Conservation (phyloP, 2,329 filamentous ascomycete genomes). For the Colletotrichum australisinense region DNA sequence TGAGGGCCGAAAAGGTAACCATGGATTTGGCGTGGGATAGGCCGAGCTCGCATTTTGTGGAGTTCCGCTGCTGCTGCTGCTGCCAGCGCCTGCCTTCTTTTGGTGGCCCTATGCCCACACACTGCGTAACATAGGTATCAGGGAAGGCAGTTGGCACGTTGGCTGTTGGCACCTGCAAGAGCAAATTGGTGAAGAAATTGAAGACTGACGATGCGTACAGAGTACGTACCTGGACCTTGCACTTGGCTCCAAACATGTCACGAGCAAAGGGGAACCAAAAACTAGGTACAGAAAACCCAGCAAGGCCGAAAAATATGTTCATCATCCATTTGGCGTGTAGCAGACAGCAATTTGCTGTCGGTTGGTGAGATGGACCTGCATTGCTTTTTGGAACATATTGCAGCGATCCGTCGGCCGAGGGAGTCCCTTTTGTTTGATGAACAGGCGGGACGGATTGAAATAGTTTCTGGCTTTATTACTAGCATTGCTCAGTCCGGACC, state of each 20-base stretch:
- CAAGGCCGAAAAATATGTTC: background rate
- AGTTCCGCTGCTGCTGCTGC: background rate
- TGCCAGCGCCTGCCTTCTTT: background rate
- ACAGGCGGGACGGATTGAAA: background rate
- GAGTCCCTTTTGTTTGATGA: slow-evolving; percentile 1
- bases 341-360: background rate
- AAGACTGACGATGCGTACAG: background rate
- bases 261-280: background rate
- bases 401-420: background rate
- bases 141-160: background rate
- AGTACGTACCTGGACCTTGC: background rate
- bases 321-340: background rate
- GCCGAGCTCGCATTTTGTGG: background rate
- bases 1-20: background rate
- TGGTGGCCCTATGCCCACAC: background rate
- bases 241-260: background rate
- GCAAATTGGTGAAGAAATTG: background rate
- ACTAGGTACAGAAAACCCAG: background rate
- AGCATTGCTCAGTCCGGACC: slow-evolving; percentile 5
- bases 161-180: background rate
- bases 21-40: background rate
- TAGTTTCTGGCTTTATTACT: background rate
- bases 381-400: background rate
- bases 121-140: background rate
- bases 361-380: background rate